Conservation (phyloP, 495 filamentous ascomycete genomes). For the Penicillium lividum region DNA sequence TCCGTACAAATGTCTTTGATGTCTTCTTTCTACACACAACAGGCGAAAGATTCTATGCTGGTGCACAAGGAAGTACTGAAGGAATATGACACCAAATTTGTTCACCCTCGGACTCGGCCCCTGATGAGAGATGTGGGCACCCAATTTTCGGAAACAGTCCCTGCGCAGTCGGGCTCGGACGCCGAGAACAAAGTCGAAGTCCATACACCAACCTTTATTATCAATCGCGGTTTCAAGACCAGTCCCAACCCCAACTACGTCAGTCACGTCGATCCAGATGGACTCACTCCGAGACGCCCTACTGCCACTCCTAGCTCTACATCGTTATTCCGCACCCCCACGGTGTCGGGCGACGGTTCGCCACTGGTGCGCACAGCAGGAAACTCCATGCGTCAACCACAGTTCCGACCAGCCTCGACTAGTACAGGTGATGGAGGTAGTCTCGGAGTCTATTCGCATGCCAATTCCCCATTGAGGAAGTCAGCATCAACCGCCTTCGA, state of each 20-base stretch:
- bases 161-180: constrained; percentile 45
- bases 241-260: constrained; percentile 88
- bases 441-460: constrained; percentile 75
- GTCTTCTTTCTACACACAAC: constrained; percentile 71
- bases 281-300: constrained; percentile 36
- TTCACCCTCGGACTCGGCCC: constrained; percentile 83
- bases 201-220: constrained; percentile 74
- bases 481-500: constrained; percentile 48
- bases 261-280: constrained; percentile 74
- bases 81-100: constrained; percentile 95
- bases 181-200: constrained; percentile 60
- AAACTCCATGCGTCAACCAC: constrained; percentile 58
- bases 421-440: constrained; percentile 70
- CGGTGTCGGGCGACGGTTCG: constrained; percentile 51
- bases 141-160: constrained; percentile 56
- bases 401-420: constrained; percentile 47
- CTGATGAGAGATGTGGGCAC: constrained; percentile 81
- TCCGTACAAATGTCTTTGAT: constrained; percentile 76
- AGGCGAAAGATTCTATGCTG: constrained; percentile 78
- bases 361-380: constrained; percentile 47
- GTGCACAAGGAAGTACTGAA: constrained; percentile 90
- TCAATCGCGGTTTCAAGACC: constrained; percentile 80
- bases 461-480: constrained; percentile 79
- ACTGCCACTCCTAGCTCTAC: constrained; percentile 31
- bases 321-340: constrained; percentile 43